Percentiles rank a stretch among this genome's conserved stretches.
These are phyloP conservation scores for Glomus cerebriforme DNA, from an alignment of 192 early-diverging fungal genomes.

Conservation along the genomic window DNA sequence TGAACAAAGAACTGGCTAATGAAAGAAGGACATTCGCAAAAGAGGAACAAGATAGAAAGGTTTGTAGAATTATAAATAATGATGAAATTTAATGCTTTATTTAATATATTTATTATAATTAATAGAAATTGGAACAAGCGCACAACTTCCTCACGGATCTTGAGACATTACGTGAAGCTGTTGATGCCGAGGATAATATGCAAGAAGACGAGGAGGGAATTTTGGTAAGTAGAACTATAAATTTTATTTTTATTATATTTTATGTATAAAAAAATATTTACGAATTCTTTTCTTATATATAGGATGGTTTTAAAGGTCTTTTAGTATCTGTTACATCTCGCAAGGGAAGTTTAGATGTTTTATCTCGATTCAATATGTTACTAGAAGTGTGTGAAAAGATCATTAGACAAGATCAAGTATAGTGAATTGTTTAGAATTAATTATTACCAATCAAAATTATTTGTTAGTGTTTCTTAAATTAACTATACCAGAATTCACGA, in stretches of 20 bases:
- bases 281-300: not conserved
- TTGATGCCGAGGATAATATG: not conserved
- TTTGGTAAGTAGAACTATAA: not conserved
- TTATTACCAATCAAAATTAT: no score
- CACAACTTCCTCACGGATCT: conserved; percentile 29
- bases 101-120: not conserved
- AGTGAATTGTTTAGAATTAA: no score
- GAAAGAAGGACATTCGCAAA: not conserved
- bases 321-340: not conserved
- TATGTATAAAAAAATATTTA: not conserved
- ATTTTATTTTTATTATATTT: not conserved
- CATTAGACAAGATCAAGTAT: not conserved
- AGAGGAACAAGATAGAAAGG: conserved; percentile 27
- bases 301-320: not conserved
- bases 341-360: conserved; percentile 5
- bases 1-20: not conserved
- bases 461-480: no score
- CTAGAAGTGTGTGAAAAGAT: conserved; percentile 23
- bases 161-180: conserved; percentile 16
- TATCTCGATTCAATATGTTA: conserved; percentile 19
- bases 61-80: not conserved
- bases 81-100: not conserved
- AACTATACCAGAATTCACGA: no score
- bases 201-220: not conserved
- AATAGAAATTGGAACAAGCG: conserved; percentile 26